Conservation (phyloP, 306 rosid genomes). For the Acacia melanoxylon region DNA sequence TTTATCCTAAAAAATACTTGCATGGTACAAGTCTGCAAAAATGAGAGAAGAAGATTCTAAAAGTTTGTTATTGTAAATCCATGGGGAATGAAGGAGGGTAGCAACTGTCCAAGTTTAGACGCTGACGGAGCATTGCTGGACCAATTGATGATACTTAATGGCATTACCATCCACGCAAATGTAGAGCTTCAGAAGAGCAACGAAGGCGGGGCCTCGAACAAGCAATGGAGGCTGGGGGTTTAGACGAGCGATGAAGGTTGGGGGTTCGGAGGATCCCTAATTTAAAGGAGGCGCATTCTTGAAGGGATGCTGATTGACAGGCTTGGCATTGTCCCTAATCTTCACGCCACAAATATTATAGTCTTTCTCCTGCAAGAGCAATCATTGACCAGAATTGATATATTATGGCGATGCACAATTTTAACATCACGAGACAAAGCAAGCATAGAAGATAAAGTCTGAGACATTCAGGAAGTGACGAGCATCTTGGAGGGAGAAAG, state of each 20-base stretch:
- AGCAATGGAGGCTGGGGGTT: too few relatives aligned
- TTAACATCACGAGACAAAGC: background rate
- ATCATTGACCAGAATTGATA: constrained; percentile 1
- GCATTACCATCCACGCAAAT: too few relatives aligned
- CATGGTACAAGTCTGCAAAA: background rate
- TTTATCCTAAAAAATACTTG: background rate
- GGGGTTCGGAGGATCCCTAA: too few relatives aligned
- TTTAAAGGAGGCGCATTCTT: too few relatives aligned
- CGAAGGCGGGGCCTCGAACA: too few relatives aligned
- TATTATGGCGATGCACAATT: background rate
- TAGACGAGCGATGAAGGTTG: too few relatives aligned
- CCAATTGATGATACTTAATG: constrained; percentile 61
- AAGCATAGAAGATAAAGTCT: background rate
- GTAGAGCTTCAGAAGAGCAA: too few relatives aligned
- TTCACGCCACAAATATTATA: constrained; percentile 94
- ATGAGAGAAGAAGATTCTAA: background rate
- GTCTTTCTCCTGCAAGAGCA: constrained; percentile 53
- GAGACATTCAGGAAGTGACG: constrained; percentile 63
- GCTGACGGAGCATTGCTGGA: constrained; percentile 66
- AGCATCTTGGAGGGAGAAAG: constrained; percentile 81
- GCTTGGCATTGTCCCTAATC: constrained; percentile 70
- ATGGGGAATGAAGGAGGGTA: background rate
- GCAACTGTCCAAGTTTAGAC: constrained; percentile 36
- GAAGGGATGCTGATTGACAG: constrained; percentile 86
- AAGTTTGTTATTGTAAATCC: background rate